Conservation (phyloP, 345 rosid genomes). For the Eutrema japonicum region DNA sequence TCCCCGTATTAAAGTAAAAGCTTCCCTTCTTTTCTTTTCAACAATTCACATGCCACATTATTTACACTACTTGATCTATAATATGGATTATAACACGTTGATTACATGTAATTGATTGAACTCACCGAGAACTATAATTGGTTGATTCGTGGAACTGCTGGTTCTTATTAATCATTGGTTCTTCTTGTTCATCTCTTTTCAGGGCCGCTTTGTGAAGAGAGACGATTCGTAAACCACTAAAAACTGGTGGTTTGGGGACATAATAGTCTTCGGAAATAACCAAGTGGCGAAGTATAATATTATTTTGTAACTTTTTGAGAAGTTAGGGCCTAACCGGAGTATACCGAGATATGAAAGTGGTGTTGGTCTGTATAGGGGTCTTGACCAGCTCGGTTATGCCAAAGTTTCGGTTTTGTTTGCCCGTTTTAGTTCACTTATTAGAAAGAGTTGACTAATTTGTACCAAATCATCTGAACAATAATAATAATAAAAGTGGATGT, state of each 20-base stretch:
- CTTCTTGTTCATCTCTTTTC: conserved; percentile 13
- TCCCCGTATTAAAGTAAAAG: conserved; percentile 75
- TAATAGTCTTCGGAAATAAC: conserved; percentile 24
- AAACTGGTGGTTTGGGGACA: conserved; percentile 19
- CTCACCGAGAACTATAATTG: background rate
- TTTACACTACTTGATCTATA: background rate
- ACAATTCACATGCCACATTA: background rate
- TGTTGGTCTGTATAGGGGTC: conserved; percentile 43
- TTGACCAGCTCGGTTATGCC: conserved; percentile 42
- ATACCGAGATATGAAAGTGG: conserved; percentile 29
- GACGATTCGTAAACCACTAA: conserved; percentile 20
- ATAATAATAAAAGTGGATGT: conserved; percentile 8
- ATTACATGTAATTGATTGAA: background rate
- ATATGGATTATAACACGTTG: too few relatives aligned
- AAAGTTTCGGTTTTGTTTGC: conserved; percentile 25
- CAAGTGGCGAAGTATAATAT: conserved; percentile 21
- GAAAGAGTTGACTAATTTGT: conserved; percentile 25
- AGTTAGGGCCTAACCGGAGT: conserved; percentile 12
- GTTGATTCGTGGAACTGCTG: background rate
- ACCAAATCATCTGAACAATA: conserved; percentile 32
- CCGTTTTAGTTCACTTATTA: conserved; percentile 16
- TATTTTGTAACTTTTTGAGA: conserved; percentile 23
- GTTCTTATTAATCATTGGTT: conserved; percentile 11
- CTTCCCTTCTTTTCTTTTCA: background rate
- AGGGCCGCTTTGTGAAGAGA: conserved; percentile 51